Percentiles rank a stretch among this genome's conserved stretches.
These are phyloP conservation scores for Stemphylium vesicarium DNA, from an alignment of 2,329 filamentous ascomycete species.

Conservation along the genomic window DNA sequence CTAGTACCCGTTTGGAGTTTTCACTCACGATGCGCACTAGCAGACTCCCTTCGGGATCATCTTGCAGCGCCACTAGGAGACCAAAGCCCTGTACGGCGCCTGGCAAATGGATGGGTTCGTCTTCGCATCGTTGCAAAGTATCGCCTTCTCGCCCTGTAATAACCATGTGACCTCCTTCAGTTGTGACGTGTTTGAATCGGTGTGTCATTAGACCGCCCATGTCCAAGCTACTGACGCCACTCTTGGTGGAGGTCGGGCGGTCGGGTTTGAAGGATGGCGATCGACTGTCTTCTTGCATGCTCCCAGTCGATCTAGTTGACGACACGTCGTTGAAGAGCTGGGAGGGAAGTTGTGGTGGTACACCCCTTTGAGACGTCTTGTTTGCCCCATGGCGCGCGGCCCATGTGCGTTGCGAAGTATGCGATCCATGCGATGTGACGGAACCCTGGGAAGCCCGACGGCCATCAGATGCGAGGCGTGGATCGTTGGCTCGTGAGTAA, in stretches of 20 bases:
- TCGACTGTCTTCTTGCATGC: conserved; percentile 25
- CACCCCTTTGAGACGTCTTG: conserved; percentile 11
- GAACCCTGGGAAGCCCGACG: conserved; percentile 40
- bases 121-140: conserved; percentile 79
- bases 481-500: conserved; percentile 32
- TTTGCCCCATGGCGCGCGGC: conserved; percentile 7
- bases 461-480: conserved; percentile 25
- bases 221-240: conserved; percentile 49
- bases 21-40: conserved; percentile 78
- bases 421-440: conserved; percentile 37
- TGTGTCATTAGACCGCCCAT: conserved; percentile 65
- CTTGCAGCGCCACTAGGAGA: conserved; percentile 73
- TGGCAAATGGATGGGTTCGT: conserved; percentile 88
- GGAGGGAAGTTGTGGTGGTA: conserved; percentile 25
- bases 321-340: conserved; percentile 48
- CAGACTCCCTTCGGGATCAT: conserved; percentile 70
- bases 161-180: conserved; percentile 78
- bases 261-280: conserved; percentile 33
- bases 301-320: conserved; percentile 36
- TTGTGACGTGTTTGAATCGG: conserved; percentile 79
- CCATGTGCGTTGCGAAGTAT: conserved; percentile 27
- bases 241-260: conserved; percentile 40
- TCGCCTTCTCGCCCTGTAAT: conserved; percentile 79
- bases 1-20: conserved; percentile 76
- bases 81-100: conserved; percentile 84